Conservation (phyloP, 1,139 yeast species). For the Blastobotrys raffinosifermentans region DNA sequence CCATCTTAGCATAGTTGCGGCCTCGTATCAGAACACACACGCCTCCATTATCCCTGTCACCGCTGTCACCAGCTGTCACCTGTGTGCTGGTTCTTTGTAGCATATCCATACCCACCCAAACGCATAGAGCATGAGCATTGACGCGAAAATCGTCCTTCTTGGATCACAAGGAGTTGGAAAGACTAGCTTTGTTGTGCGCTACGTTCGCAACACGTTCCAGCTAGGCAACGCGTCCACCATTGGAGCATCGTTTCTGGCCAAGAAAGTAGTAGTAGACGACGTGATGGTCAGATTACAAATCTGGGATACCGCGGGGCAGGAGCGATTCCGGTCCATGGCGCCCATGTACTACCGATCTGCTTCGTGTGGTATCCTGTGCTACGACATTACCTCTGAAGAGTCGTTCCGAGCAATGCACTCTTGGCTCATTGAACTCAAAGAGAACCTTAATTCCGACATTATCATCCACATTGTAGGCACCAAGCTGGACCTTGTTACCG, state of each 20-base stretch:
- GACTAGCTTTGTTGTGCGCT: constrained; percentile 80
- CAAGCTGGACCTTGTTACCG: constrained; percentile 58
- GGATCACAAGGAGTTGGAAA: constrained; percentile 73
- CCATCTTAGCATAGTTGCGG: too few species aligned
- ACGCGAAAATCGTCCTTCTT: constrained; percentile 35
- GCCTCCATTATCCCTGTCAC: too few species aligned
- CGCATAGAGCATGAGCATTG: constrained; percentile 29
- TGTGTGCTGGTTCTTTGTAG: too few species aligned
- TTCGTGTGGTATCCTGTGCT: constrained; percentile 87
- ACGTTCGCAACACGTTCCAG: constrained; percentile 85
- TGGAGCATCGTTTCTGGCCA: constrained; percentile 91
- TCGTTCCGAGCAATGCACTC: constrained; percentile 83
- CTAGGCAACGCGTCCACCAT: constrained; percentile 90
- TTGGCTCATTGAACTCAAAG: constrained; percentile 87
- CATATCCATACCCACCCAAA: too few species aligned
- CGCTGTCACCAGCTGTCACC: too few species aligned
- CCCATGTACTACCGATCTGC: constrained; percentile 95
- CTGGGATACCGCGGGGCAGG: constrained; percentile 97
- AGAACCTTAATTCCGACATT: constrained; percentile 76
- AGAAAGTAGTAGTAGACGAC: constrained; percentile 80
- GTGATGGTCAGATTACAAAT: constrained; percentile 82
- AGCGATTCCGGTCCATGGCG: constrained; percentile 84
- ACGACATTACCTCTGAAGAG: constrained; percentile 90
- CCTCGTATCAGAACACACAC: too few species aligned
- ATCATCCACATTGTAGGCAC: constrained; percentile 87